phyloP scores from a whole-genome alignment of 495 filamentous ascomycete species.

The Aspergillus avenaceus region DNA sequence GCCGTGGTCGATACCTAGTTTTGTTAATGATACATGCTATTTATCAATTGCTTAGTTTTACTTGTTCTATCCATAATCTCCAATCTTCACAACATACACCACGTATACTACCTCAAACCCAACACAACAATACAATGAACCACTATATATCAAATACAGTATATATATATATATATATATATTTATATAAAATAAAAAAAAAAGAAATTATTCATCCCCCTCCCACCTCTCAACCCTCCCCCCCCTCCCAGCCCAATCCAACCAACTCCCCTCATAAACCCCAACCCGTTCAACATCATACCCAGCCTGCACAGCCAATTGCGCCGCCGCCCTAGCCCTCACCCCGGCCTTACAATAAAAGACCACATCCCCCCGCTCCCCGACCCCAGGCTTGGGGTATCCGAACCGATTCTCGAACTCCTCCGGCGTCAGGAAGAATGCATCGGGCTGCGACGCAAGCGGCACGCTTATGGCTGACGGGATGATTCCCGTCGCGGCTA shows the following conservation, averaged over 20 bases:
- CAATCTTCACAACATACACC: too few species aligned
- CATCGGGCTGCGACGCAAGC: slow-evolving; percentile 69
- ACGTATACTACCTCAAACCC: too few species aligned
- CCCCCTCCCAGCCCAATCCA: slow-evolving; percentile 75
- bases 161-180: slow-evolving; percentile 2
- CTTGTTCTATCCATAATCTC: neutral
- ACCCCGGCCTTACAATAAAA: slow-evolving; percentile 95
- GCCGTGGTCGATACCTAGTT: slow-evolving; percentile 24
- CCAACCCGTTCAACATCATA: slow-evolving; percentile 66
- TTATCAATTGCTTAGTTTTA: neutral
- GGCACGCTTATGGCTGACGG: slow-evolving; percentile 78
- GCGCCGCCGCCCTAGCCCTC: slow-evolving; percentile 73
- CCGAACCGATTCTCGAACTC: slow-evolving; percentile 64
- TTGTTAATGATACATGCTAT: slow-evolving; percentile 9
- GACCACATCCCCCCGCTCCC: slow-evolving; percentile 45
- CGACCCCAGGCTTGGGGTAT: slow-evolving; percentile 36
- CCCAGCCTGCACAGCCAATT: slow-evolving; percentile 71
- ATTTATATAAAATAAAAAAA: neutral
- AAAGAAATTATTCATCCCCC: slow-evolving; percentile 20
- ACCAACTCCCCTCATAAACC: slow-evolving; percentile 86
- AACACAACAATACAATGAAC: too few species aligned
- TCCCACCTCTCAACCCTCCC: slow-evolving; percentile 56
- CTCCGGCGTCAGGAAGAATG: slow-evolving; percentile 63
- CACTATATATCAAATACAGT: neutral
- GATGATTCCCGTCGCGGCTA: slow-evolving; percentile 64